Percentiles rank a stretch among this genome's conserved stretches.
Evolutionary conservation across 75 land plant species (phyloP).

Genomic region (Picea glauca): DNA sequence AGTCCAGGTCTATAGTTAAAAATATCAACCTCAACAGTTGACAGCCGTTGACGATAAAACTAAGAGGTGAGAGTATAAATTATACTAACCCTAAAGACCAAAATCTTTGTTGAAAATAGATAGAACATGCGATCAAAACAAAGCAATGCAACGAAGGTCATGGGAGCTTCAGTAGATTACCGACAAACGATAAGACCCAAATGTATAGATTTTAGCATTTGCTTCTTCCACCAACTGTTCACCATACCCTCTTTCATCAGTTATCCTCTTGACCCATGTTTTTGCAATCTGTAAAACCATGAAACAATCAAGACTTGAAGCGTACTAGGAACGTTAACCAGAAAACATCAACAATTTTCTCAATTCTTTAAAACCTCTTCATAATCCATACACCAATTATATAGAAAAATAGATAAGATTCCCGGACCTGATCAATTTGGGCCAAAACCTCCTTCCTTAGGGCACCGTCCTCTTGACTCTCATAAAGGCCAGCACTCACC

Average conservation of each 20-base stretch:
- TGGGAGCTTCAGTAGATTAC: conserved; percentile 24
- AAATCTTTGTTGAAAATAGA: background rate
- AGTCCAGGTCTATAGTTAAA: background rate
- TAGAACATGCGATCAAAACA: background rate
- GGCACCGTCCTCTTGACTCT: conserved; percentile 68
- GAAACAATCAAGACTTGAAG: background rate
- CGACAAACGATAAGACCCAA: conserved; percentile 89
- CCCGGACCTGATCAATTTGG: conserved; percentile 48
- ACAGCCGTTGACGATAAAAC: background rate
- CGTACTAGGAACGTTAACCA: background rate
- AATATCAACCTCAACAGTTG: background rate
- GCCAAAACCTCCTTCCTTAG: conserved; percentile 72
- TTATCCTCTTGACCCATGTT: conserved; percentile 76
- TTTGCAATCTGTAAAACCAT: conserved; percentile 48
- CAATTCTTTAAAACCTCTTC: too few species aligned
- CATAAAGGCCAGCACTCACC: conserved; percentile 66
- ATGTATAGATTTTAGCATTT: conserved; percentile 81
- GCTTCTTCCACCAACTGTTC: conserved; percentile 82
- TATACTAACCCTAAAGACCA: background rate
- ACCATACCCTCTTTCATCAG: conserved; percentile 52
- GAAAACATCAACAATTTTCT: background rate
- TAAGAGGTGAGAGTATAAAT: background rate
- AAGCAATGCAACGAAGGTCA: background rate
- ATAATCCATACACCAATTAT: too few species aligned
- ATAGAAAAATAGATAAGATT: background rate